Evolutionary conservation across 208 protist genomes (phyloP).

Genomic region (Trypanosoma avium): DNA sequence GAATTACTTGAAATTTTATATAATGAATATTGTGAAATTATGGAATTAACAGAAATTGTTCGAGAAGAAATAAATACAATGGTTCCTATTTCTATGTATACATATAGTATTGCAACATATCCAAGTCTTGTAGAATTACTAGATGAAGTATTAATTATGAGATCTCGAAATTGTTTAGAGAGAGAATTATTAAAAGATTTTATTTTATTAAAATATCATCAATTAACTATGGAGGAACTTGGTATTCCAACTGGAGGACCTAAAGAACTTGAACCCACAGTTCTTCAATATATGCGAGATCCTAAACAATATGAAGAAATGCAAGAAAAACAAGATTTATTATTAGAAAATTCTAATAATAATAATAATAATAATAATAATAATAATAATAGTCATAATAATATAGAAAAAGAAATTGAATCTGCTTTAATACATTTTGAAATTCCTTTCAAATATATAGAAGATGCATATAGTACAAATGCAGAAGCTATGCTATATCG

Average conservation of each 20-base stretch:
- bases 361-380: no score
- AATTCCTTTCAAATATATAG: conserved; percentile 26
- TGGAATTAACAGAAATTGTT: conserved; percentile 21
- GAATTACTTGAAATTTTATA: conserved; percentile 15
- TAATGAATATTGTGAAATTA: conserved; percentile 17
- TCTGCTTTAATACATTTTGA: conserved; percentile 43
- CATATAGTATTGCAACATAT: conserved; percentile 3
- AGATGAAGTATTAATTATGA: conserved; percentile 32
- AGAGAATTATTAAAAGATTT: conserved; percentile 35
- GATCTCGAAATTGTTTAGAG: conserved; percentile 37
- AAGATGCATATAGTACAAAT: conserved; percentile 15
- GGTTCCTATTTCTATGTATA: conserved; percentile 16
- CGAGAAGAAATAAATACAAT: conserved; percentile 11
- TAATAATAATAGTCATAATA: no score
- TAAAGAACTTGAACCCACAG: conserved; percentile 46
- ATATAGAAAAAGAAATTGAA: conserved; percentile 19
- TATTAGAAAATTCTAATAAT: conserved; percentile 13
- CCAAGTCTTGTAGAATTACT: conserved; percentile 20
- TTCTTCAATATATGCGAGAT: conserved; percentile 70
- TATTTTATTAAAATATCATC: conserved; percentile 40
- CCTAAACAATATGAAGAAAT: conserved; percentile 22
- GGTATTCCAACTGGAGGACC: conserved; percentile 56
- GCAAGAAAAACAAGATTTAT: conserved; percentile 1
- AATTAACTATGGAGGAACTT: conserved; percentile 59
- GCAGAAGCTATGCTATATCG: conserved; percentile 22